Evolutionary conservation across 176 grass and related monocot species (phyloP), one percentile per base, ranked within the genome.

Genomic region (bread wheat (Triticum aestivum)): DNA sequence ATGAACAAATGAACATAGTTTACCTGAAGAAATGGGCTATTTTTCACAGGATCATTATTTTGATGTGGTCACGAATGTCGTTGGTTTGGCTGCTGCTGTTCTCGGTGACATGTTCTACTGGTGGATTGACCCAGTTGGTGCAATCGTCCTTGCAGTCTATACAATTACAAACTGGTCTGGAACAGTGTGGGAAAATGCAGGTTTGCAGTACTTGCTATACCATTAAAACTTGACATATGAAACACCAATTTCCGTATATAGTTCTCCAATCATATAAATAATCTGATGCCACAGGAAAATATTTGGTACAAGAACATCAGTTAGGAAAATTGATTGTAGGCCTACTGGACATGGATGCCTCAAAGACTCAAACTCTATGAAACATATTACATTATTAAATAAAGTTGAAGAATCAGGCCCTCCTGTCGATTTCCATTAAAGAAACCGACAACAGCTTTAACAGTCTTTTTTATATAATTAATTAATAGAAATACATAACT

Each of bases 121-220:
- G 96, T 98, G 96, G 96, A 98, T 95, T 11, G 96, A 95, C 65
- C 96, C 93, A 79, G 23, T 78, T 67, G 96, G 96, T 33, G 96
- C 96, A 70, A 98, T 98, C 73, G 14, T 83, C 76, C 93, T 98
- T 86, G 96, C 93, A 67, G 89, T 98, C 18, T 98, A 98, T 80
- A 98, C 96, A 23, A 95, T 98, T 83, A 35, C 86, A 81, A 98
- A 98, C 73, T 95, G 96, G 96, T 98, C 96, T 20, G 96, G 93
- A 86, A 98, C 96, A 29, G 93, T 98, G 5, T 94, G 89, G 96
- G 96, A 98, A 89, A 98, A 98, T 94, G 93, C 93, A 84, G 93
- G 96, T 98, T 81, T 87, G 87, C 69, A 68, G 52, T 58, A 66
- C 44, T 79, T 65, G 15, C 68, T 73, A 74, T 23, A 72, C 4